phyloP scores from a whole-genome alignment of 768 basidiomycete genomes.

The Dioszegia hungarica region DNA sequence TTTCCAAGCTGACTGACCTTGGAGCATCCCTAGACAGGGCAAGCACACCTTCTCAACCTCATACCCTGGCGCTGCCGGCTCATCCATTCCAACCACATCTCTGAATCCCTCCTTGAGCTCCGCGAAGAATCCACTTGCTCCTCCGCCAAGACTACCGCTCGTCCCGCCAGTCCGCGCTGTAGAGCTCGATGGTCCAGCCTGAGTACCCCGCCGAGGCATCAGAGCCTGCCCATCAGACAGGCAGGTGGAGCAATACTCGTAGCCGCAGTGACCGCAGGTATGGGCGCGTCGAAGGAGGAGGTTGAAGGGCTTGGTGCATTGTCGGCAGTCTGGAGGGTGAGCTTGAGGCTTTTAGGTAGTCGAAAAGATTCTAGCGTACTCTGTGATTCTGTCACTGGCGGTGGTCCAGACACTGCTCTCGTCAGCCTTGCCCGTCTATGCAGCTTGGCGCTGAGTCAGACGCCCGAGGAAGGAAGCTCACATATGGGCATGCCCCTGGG shows the following conservation, averaged over 20 bases:
- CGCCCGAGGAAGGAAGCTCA: conserved; percentile 16
- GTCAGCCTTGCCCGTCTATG: conserved; percentile 4
- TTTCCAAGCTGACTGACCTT: conserved; percentile 41
- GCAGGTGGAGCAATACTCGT: conserved; percentile 44
- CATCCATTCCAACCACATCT: conserved; percentile 31
- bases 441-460: background rate
- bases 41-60: conserved; percentile 46
- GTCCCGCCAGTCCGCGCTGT: background rate
- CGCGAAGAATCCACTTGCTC: background rate
- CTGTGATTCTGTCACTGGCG: conserved; percentile 39
- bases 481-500: conserved; percentile 36
- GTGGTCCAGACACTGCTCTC: conserved; percentile 39
- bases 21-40: conserved; percentile 42
- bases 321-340: conserved; percentile 22
- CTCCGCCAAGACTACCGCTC: background rate
- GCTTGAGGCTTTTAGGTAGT: background rate
- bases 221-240: conserved; percentile 43
- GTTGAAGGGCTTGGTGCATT: conserved; percentile 46
- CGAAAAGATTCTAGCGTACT: conserved; percentile 26
- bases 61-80: conserved; percentile 34
- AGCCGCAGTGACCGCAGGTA: conserved; percentile 46
- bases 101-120: conserved; percentile 7
- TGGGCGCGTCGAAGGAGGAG: conserved; percentile 41
- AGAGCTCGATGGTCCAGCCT: conserved; percentile 1
- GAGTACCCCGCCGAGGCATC: conserved; percentile 38